Percentiles rank a stretch among this genome's conserved stretches.
These are phyloP conservation scores for Trapa incisa DNA, from an alignment of 345 rosid species.

Conservation along the genomic window DNA sequence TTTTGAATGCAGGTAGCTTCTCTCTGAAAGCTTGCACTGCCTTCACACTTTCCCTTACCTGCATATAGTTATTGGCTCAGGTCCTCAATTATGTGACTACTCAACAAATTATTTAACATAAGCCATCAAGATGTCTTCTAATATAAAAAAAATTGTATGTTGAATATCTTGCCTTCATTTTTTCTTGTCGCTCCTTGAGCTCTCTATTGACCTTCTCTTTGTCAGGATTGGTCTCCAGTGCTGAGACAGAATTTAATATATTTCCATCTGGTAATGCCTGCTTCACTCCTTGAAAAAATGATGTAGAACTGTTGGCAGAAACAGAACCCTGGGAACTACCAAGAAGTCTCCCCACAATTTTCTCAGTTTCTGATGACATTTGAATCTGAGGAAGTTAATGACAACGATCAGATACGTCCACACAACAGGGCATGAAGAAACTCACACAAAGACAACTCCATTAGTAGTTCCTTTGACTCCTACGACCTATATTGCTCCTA, in stretches of 20 bases:
- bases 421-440: not conserved
- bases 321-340: constrained; percentile 32
- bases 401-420: not conserved
- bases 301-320: constrained; percentile 26
- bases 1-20: constrained; percentile 80
- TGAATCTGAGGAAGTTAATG: constrained; percentile 43
- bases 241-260: constrained; percentile 24
- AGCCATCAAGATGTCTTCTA: not conserved
- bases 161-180: constrained; percentile 32
- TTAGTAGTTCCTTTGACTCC: not conserved
- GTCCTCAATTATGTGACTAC: not conserved
- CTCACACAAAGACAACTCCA: not conserved
- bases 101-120: not conserved
- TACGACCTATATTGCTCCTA: not conserved
- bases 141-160: not conserved
- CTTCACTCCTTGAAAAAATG: constrained; percentile 22
- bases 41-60: constrained; percentile 45
- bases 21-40: constrained; percentile 64
- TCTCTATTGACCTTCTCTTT: constrained; percentile 51
- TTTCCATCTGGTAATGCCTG: constrained; percentile 21
- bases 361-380: constrained; percentile 82
- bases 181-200: constrained; percentile 71
- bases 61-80: constrained; percentile 13
- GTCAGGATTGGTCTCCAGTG: constrained; percentile 19
- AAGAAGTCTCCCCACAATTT: constrained; percentile 69